Conservation (phyloP, 2,329 filamentous ascomycete genomes). For the Phaeosphaeriaceae sp. region DNA sequence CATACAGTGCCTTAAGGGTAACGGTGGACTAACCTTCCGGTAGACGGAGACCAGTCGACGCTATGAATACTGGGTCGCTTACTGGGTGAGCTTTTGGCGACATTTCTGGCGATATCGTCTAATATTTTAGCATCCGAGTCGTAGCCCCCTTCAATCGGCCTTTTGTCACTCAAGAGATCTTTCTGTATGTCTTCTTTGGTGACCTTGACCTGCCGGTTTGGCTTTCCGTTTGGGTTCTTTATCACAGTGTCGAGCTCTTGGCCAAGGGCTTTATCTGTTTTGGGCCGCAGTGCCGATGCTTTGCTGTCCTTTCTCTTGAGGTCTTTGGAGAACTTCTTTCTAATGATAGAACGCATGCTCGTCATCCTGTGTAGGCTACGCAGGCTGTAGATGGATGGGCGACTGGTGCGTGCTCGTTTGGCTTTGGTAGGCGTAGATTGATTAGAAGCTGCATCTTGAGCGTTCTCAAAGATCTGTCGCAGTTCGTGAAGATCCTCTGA, state of each 20-base stretch:
- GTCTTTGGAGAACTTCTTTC: conserved; percentile 41
- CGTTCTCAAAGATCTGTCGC: conserved; percentile 42
- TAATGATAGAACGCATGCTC: conserved; percentile 43
- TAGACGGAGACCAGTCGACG: conserved; percentile 41
- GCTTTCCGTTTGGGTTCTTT: conserved; percentile 24
- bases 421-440: conserved; percentile 19
- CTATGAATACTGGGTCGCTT: conserved; percentile 46
- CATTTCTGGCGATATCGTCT: conserved; percentile 38
- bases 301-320: conserved; percentile 19
- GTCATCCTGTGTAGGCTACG: conserved; percentile 44
- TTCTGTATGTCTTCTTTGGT: conserved; percentile 41
- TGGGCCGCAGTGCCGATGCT: conserved; percentile 4
- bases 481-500: conserved; percentile 43
- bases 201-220: conserved; percentile 34
- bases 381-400: conserved; percentile 38
- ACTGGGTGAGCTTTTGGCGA: conserved; percentile 35
- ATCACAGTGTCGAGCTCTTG: conserved; percentile 30
- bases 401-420: conserved; percentile 27
- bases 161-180: conserved; percentile 41
- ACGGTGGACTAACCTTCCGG: conserved; percentile 26
- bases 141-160: conserved; percentile 43
- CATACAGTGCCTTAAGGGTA: background rate
- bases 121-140: conserved; percentile 47
- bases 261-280: conserved; percentile 9
- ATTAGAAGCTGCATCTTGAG: conserved; percentile 17